Conservation (phyloP, 768 basidiomycete genomes). For the Tylopilus cervinicoccineus region DNA sequence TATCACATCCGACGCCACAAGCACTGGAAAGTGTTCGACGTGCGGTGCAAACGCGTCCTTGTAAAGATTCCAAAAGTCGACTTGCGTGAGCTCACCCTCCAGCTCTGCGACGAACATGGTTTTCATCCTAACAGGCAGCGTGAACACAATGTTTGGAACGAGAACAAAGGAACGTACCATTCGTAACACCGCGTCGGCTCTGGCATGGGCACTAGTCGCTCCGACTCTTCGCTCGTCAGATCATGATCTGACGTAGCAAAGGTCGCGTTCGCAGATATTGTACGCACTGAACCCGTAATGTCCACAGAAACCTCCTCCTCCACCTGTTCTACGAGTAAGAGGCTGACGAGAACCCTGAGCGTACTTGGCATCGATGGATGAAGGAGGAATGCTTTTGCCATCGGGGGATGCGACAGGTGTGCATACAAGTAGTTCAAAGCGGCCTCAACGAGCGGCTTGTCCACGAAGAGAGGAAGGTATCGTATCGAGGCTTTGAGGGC, state of each 20-base stretch:
- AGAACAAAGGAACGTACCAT: conserved; percentile 47
- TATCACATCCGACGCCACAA: conserved; percentile 90
- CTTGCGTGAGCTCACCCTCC: conserved; percentile 84
- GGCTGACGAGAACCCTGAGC: conserved; percentile 60
- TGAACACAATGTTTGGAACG: conserved; percentile 9
- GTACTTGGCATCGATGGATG: conserved; percentile 68
- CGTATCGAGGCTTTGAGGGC: conserved; percentile 61
- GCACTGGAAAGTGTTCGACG: conserved; percentile 52
- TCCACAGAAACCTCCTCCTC: conserved; percentile 65
- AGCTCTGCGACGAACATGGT: conserved; percentile 75
- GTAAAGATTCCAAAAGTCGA: conserved; percentile 94
- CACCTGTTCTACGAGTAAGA: conserved; percentile 67
- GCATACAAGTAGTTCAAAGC: conserved; percentile 72
- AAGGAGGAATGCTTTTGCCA: conserved; percentile 74
- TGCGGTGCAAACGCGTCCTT: conserved; percentile 72
- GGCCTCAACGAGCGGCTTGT: conserved; percentile 66
- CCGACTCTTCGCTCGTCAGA: conserved; percentile 66
- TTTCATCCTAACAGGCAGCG: conserved; percentile 69
- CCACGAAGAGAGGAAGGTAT: conserved; percentile 69
- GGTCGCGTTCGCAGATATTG: conserved; percentile 50
- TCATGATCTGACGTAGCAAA: conserved; percentile 55
- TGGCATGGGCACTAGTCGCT: conserved; percentile 48
- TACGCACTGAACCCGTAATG: conserved; percentile 55
- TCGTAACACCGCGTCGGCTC: conserved; percentile 83
- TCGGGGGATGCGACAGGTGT: conserved; percentile 68